Conservation (phyloP, 2,329 filamentous ascomycete genomes). For the Neoarthrinium moseri region DNA sequence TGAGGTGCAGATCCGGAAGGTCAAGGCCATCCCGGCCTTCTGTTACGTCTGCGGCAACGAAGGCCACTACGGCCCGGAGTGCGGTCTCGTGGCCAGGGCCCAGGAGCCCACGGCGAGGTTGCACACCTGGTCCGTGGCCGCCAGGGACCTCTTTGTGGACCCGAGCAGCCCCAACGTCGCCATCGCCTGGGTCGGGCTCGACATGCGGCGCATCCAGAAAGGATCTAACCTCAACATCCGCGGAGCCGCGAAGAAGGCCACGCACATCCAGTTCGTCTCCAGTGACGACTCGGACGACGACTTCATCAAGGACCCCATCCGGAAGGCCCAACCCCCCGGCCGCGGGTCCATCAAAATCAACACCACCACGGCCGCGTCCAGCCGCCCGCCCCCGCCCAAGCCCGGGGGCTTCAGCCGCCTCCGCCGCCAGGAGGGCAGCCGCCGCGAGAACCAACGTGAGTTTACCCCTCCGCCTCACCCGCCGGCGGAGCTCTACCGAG, state of each 20-base stretch:
- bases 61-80: slow-evolving; percentile 59
- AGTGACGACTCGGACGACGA: slow-evolving; percentile 32
- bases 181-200: slow-evolving; percentile 29
- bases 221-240: slow-evolving; percentile 21
- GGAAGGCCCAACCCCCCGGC: slow-evolving; percentile 14
- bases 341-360: slow-evolving; percentile 24
- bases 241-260: slow-evolving; percentile 22
- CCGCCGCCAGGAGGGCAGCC: slow-evolving; percentile 2
- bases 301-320: slow-evolving; percentile 24
- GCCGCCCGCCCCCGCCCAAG: background rate
- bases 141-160: slow-evolving; percentile 50
- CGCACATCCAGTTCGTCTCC: slow-evolving; percentile 29
- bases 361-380: background rate
- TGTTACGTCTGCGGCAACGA: slow-evolving; percentile 56
- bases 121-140: slow-evolving; percentile 52
- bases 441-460: slow-evolving; percentile 4
- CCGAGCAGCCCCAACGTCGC: slow-evolving; percentile 35
- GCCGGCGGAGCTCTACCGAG: background rate
- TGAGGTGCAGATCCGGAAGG: slow-evolving; percentile 40
- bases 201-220: background rate
- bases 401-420: background rate
- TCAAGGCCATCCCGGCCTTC: slow-evolving; percentile 46
- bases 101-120: slow-evolving; percentile 23
- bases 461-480: slow-evolving; percentile 8
- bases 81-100: slow-evolving; percentile 31